Percentiles rank a stretch among this genome's conserved stretches.
Evolutionary conservation across 2,329 filamentous ascomycete genomes (phyloP).

Genomic region (Lizonia empirigonia): DNA sequence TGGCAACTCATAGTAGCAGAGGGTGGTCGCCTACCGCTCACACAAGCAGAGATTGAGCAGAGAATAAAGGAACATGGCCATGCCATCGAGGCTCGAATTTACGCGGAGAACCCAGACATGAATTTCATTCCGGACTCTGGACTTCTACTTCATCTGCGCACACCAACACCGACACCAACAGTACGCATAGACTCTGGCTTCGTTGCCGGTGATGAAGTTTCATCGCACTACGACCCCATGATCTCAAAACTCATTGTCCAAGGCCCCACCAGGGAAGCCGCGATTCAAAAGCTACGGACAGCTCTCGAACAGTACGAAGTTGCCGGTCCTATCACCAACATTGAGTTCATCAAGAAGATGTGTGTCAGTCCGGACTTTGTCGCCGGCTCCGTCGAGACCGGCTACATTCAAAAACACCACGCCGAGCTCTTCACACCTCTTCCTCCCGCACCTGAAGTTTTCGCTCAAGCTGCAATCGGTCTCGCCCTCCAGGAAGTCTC

Average conservation of each 20-base stretch:
- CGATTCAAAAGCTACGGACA: conserved; percentile 79
- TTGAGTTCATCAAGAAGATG: conserved; percentile 91
- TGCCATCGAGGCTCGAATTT: conserved; percentile 94
- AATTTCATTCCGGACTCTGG: conserved; percentile 96
- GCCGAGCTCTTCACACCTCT: conserved; percentile 75
- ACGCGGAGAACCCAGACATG: conserved; percentile 89
- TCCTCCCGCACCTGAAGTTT: conserved; percentile 70
- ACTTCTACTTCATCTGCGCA: conserved; percentile 79
- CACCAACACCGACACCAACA: conserved; percentile 70
- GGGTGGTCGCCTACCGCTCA: conserved; percentile 69
- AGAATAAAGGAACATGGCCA: conserved; percentile 78
- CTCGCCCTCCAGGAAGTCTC: conserved; percentile 60
- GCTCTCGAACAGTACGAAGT: conserved; percentile 90
- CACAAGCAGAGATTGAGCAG: conserved; percentile 67
- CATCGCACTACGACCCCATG: conserved; percentile 97
- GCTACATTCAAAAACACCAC: conserved; percentile 90
- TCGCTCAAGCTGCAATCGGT: conserved; percentile 84
- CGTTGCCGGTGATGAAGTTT: conserved; percentile 86
- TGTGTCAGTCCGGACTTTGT: conserved; percentile 84
- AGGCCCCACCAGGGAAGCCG: conserved; percentile 76
- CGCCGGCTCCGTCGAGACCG: conserved; percentile 87
- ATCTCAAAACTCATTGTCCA: conserved; percentile 96
- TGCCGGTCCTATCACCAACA: conserved; percentile 90
- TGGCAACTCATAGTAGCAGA: conserved; percentile 93
- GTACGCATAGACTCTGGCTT: conserved; percentile 94